Conservation (phyloP, 2,329 filamentous ascomycete genomes). For the Madurella mycetomatis region DNA sequence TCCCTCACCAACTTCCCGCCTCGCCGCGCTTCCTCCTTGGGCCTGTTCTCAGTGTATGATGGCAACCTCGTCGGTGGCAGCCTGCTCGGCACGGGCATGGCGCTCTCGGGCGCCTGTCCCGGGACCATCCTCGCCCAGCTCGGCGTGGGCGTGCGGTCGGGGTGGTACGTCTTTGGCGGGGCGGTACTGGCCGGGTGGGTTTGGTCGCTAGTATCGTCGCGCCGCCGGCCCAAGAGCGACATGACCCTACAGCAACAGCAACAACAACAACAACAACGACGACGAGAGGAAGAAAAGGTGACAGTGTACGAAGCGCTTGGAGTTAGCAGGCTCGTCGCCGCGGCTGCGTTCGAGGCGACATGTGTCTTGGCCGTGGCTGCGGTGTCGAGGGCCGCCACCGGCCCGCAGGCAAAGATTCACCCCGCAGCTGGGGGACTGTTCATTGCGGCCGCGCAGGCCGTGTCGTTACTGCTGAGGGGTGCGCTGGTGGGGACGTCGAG, state of each 20-base stretch:
- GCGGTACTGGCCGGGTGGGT: conserved; percentile 52
- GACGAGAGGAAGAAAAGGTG: conserved; percentile 11
- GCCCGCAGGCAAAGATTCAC: conserved; percentile 35
- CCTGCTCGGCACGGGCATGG: conserved; percentile 62
- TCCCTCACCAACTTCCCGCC: conserved; percentile 42
- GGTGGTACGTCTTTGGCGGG: conserved; percentile 50
- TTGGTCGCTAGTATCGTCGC: conserved; percentile 37
- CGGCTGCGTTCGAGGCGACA: conserved; percentile 41
- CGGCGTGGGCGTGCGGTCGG: conserved; percentile 48
- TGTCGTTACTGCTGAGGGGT: conserved; percentile 50
- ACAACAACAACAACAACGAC: neutral
- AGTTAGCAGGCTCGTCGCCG: conserved; percentile 32
- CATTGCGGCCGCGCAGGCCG: conserved; percentile 54
- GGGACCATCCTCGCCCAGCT: conserved; percentile 61
- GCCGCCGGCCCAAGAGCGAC: no score
- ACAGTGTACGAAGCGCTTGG: conserved; percentile 41
- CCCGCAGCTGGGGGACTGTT: conserved; percentile 53
- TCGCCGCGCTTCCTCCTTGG: conserved; percentile 48
- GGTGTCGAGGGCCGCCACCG: conserved; percentile 31
- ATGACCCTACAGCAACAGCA: neutral
- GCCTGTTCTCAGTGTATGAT: conserved; percentile 52
- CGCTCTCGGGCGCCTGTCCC: conserved; percentile 60
- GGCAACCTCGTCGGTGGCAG: conserved; percentile 62
- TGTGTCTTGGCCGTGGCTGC: conserved; percentile 40
- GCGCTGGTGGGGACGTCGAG: conserved; percentile 57